Conservation (phyloP, 176 grass and related monocot species). For the Carex kokanica region DNA sequence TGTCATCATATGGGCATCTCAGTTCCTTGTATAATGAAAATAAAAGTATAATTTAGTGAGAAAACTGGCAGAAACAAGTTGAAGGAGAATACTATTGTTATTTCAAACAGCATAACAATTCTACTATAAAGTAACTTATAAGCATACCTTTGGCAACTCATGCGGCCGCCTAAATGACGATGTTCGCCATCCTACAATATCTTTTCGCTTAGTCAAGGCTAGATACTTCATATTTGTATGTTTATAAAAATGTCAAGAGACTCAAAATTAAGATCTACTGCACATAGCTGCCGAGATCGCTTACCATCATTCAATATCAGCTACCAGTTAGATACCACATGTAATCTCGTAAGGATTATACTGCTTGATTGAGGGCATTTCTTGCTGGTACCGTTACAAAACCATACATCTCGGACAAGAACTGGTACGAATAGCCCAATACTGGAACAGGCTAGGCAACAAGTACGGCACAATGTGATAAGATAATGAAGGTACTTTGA, state of each 20-base stretch:
- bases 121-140: not conserved
- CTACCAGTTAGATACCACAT: not conserved
- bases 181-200: slow-evolving; percentile 96
- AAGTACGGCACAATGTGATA: not conserved
- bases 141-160: slow-evolving; percentile 76
- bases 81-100: not conserved
- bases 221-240: not conserved
- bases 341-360: not conserved
- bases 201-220: slow-evolving; percentile 57
- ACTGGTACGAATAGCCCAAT: not conserved
- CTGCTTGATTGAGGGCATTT: not conserved
- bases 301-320: not conserved
- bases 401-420: not conserved
- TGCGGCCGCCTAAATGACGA: slow-evolving; percentile 67
- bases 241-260: not conserved
- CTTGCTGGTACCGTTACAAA: not conserved
- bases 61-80: not conserved
- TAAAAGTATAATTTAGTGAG: slow-evolving; percentile 15
- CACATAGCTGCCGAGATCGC: not conserved
- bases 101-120: not conserved
- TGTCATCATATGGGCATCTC: slow-evolving; percentile 43
- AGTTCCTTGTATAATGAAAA: slow-evolving; percentile 49
- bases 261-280: not conserved
- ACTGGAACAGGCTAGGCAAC: not conserved
- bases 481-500: slow-evolving; percentile 12